phyloP scores from a whole-genome alignment of 306 rosid genomes.

The Biancaea sappan region DNA sequence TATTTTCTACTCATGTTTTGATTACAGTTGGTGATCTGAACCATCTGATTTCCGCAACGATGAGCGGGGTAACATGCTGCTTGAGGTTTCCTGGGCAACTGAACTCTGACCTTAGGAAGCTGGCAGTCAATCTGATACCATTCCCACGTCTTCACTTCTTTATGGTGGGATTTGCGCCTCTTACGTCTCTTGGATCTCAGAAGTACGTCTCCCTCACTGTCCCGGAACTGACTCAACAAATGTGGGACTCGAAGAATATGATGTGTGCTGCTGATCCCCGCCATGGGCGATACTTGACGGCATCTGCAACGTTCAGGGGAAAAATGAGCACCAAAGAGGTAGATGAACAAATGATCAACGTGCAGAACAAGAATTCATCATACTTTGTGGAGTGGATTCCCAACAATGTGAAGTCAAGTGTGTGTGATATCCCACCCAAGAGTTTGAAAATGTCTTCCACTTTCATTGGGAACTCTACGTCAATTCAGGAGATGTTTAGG shows the following conservation, averaged over 20 bases:
- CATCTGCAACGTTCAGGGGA: constrained; percentile 94
- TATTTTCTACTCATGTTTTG: constrained; percentile 7
- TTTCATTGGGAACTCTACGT: constrained; percentile 89
- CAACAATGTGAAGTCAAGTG: constrained; percentile 91
- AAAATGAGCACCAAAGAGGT: constrained; percentile 98
- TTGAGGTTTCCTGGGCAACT: constrained; percentile 93
- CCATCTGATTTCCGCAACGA: constrained; percentile 92
- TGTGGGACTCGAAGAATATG: constrained; percentile 98
- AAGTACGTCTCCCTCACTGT: constrained; percentile 91
- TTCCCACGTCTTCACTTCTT: constrained; percentile 96
- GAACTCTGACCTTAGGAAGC: constrained; percentile 85
- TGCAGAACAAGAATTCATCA: constrained; percentile 92
- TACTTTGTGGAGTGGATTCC: constrained; percentile 97
- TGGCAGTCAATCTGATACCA: constrained; percentile 90
- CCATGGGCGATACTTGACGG: constrained; percentile 90
- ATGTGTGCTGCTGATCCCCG: constrained; percentile 99
- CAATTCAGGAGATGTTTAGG: constrained; percentile 96
- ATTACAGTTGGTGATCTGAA: constrained; percentile 87
- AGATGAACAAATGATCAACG: constrained; percentile 91
- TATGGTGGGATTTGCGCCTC: constrained; percentile 97
- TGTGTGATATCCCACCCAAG: constrained; percentile 85
- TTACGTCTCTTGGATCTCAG: constrained; percentile 93
- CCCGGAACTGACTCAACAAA: constrained; percentile 91
- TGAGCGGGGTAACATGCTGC: constrained; percentile 96
- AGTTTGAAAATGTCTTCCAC: constrained; percentile 88